Base-by-base conservation (phyloP, 768 basidiomycete genomes). In the Russula compacta region DNA sequence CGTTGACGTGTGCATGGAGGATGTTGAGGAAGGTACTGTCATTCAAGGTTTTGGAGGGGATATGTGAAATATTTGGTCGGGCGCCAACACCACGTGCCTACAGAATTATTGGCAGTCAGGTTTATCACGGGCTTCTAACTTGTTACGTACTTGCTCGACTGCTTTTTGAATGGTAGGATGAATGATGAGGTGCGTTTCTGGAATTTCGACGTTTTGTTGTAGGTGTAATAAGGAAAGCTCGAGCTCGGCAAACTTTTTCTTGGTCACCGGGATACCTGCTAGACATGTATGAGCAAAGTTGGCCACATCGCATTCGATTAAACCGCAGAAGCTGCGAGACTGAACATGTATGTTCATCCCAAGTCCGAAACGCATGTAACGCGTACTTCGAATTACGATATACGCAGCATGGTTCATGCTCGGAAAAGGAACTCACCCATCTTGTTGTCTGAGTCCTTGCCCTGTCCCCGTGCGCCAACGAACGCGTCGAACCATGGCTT, bases 401-500 rank as follows among this genome's bases (percentile, higher is more conserved):
- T 39, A 15, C 19, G 19, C 29, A 29, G 40, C 14, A 4, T 19
- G 5, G n/a, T 7, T 39, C n/a, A 44, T 21, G 24, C 2, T 29
- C 8, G 35, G 10, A 40, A 29, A n/a, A 33, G 39, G 39, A 7
- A 66, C 73, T 46, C 58, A 79, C 91, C 92, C 85, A 92, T 88
- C 74, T 92, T 90, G 47, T 78, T 81, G 70, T 93, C 93, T 8
- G 75, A 80, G 35, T 89, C 88, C 70, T 91, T 92, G 55, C 82
- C 84, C 59, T 79, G 76, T 32, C 85, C 82, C 53, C 92, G 82
- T 24, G 92, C 80, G 24, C 89, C 93, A 32, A 98, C 94, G 69
- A 95, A 98, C 15, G 95, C 93, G 72, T 98, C 95, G 68, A 99
- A 98, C 87, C 92, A 98, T 0, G 95, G 95, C 67, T 98, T 95